phyloP scores from a whole-genome alignment of 2,329 filamentous ascomycete species.

The Akanthomyces uredinophilus region DNA sequence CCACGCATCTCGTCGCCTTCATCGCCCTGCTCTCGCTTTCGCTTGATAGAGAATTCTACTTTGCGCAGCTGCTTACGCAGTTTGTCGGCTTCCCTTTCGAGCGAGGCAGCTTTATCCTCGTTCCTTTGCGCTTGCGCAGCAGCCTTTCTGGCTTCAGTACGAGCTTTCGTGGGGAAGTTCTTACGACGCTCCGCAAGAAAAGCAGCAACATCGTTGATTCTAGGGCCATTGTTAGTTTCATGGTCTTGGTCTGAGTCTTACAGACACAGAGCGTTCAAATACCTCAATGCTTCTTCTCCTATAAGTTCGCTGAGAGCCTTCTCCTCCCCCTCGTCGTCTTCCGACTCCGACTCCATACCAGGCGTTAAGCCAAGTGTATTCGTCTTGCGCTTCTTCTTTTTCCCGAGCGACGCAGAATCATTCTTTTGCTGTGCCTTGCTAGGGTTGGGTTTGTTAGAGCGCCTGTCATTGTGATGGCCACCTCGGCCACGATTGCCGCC shows the following conservation, averaged over 20 bases:
- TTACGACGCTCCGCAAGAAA: constrained; percentile 79
- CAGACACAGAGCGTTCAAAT: constrained; percentile 17
- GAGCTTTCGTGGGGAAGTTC: constrained; percentile 73
- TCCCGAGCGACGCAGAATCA: constrained; percentile 45
- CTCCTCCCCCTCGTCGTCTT: constrained; percentile 67
- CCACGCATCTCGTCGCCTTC: constrained; percentile 62
- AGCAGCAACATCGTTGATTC: constrained; percentile 64
- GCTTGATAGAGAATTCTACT: constrained; percentile 65
- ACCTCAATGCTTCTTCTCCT: constrained; percentile 52
- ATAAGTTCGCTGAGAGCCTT: constrained; percentile 55
- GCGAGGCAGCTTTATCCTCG: constrained; percentile 56
- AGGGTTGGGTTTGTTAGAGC: constrained; percentile 32
- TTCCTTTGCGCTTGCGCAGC: constrained; percentile 40
- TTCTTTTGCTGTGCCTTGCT: constrained; percentile 20
- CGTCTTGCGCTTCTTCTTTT: constrained; percentile 67
- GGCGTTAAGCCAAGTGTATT: constrained; percentile 69
- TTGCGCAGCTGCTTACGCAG: constrained; percentile 61
- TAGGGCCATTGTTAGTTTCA: constrained; percentile 24
- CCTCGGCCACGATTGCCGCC: constrained; percentile 33
- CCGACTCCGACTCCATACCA: constrained; percentile 56
- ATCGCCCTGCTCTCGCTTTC: constrained; percentile 63
- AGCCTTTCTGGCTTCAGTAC: constrained; percentile 59
- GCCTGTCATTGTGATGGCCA: constrained; percentile 42
- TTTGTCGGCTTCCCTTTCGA: constrained; percentile 57
- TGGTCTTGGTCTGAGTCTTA: not conserved